phyloP scores from a whole-genome alignment of 768 basidiomycete species.

The Lactarius evosmus region DNA sequence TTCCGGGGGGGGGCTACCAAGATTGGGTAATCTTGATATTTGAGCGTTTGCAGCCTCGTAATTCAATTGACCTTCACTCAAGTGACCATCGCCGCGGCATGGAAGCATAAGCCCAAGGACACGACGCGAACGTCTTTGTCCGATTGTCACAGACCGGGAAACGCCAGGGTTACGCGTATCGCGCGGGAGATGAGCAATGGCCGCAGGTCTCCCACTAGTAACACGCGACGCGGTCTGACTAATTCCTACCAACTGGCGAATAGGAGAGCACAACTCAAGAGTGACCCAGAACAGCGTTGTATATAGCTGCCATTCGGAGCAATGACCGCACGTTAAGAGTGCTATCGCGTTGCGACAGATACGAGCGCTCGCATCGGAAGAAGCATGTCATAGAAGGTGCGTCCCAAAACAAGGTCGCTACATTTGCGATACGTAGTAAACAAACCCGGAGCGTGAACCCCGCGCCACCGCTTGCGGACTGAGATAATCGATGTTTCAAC shows the following conservation, averaged over 20 bases:
- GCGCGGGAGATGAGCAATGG: background rate
- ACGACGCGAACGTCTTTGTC: background rate
- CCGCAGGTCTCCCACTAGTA: background rate
- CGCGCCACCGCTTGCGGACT: background rate
- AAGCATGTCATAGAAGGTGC: constrained; percentile 6
- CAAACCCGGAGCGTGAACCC: background rate
- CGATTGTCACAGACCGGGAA: background rate
- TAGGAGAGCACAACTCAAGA: background rate
- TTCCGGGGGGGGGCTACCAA: background rate
- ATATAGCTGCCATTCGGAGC: background rate
- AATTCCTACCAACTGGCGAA: background rate
- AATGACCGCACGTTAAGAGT: constrained; percentile 5
- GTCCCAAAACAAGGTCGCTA: background rate
- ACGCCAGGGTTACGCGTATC: background rate
- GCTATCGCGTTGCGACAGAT: background rate
- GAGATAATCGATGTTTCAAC: background rate
- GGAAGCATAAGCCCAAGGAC: background rate
- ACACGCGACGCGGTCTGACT: background rate
- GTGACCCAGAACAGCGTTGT: background rate
- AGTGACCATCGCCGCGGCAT: background rate
- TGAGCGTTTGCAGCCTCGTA: background rate
- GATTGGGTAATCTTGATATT: background rate
- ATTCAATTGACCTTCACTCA: background rate
- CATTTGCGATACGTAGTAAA: background rate
- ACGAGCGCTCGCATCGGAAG: constrained; percentile 9